Evolutionary conservation across 192 early-diverging fungal species (phyloP).

Genomic region (Neocallimastix lanati): DNA sequence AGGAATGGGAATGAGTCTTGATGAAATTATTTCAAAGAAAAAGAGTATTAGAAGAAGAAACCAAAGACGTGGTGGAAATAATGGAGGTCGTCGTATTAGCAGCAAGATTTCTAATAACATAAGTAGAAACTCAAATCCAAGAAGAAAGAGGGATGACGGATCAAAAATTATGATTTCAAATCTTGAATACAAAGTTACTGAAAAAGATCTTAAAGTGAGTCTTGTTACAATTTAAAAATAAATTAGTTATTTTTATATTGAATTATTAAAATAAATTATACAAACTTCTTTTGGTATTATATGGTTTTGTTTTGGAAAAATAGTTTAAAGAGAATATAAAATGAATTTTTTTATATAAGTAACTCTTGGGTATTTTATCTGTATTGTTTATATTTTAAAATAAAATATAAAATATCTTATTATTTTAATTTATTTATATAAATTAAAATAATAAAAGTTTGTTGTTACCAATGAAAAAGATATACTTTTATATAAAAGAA

Average conservation of each 20-base stretch:
- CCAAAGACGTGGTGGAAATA: neutral
- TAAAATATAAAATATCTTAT: too few species aligned
- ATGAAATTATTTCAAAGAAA: neutral
- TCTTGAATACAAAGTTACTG: conserved; percentile 28
- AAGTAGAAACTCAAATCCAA: neutral
- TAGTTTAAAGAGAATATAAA: neutral
- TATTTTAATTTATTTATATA: too few species aligned
- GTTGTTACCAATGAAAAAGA: too few species aligned
- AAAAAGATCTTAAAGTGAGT: conserved; percentile 29
- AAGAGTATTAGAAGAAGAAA: neutral
- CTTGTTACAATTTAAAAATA: conserved; percentile 1
- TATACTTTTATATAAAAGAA: too few species aligned
- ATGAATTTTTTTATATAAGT: neutral
- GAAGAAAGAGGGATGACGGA: neutral
- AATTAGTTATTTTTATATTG: neutral
- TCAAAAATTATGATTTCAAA: conserved; percentile 22
- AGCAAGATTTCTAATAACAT: neutral
- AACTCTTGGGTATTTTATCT: neutral
- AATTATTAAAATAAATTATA: neutral
- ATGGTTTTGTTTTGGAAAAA: neutral
- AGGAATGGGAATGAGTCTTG: neutral
- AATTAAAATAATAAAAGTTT: too few species aligned
- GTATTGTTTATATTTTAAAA: too few species aligned
- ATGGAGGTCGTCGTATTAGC: neutral
- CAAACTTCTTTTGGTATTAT: neutral